Conservation (phyloP, 164 flowering plant genomes). For the Magnolia kwangsiensis region DNA sequence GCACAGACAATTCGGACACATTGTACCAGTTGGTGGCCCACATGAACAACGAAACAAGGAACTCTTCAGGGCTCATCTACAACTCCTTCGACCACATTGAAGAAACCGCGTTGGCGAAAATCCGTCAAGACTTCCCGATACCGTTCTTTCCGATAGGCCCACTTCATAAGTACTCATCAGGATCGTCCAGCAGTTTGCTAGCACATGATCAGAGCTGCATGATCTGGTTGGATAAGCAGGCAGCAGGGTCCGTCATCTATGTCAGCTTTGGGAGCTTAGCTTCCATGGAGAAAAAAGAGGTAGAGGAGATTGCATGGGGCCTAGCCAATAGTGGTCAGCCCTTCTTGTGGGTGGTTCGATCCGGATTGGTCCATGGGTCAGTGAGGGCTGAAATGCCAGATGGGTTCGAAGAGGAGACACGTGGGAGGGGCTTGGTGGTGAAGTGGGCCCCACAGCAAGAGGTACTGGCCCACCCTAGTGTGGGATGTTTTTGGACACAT, state of each 20-base stretch:
- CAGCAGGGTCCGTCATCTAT: slow-evolving; percentile 45
- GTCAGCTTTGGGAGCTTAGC: slow-evolving; percentile 70
- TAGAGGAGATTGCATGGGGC: slow-evolving; percentile 33
- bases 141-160: slow-evolving; percentile 35
- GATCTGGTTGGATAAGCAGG: slow-evolving; percentile 54
- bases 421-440: slow-evolving; percentile 29
- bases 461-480: slow-evolving; percentile 24
- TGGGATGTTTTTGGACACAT: slow-evolving; percentile 34
- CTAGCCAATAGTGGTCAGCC: slow-evolving; percentile 18
- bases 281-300: slow-evolving; percentile 9
- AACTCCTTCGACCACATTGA: slow-evolving; percentile 43
- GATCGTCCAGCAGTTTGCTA: slow-evolving; percentile 17
- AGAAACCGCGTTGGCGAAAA: slow-evolving; percentile 9
- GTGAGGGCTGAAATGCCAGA: slow-evolving; percentile 11
- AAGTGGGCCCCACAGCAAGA: slow-evolving; percentile 34
- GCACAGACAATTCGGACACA: neutral
- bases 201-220: slow-evolving; percentile 59
- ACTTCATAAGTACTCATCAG: slow-evolving; percentile 20
- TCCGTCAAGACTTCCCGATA: slow-evolving; percentile 12
- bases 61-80: slow-evolving; percentile 28
- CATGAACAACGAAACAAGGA: slow-evolving; percentile 10
- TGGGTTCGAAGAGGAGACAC: slow-evolving; percentile 28
- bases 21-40: slow-evolving; percentile 1
- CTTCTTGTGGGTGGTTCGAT: slow-evolving; percentile 26
- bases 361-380: neutral